Percentiles rank a stretch among this genome's conserved stretches.
Evolutionary conservation across 139 green algal genomes (phyloP).

Genomic region (Zygnema circumcarinatum): DNA sequence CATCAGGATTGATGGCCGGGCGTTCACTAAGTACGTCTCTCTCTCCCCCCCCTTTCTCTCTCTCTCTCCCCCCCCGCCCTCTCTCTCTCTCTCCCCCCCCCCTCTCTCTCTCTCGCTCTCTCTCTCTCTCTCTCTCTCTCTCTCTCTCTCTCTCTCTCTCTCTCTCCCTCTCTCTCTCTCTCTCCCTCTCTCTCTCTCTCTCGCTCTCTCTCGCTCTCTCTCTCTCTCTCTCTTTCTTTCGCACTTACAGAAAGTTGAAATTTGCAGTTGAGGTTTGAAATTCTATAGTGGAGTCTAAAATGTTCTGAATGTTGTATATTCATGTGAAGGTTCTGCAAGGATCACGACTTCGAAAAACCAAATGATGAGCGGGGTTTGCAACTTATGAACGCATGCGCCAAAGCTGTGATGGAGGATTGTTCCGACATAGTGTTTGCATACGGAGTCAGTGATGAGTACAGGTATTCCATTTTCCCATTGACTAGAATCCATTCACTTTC

Average conservation of each 20-base stretch:
- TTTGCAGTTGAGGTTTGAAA: too few species aligned
- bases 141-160: too few species aligned
- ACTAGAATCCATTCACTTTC: neutral
- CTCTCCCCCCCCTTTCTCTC: neutral
- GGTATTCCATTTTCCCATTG: constrained; percentile 21
- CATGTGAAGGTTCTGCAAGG: constrained; percentile 38
- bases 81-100: neutral
- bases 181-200: too few species aligned
- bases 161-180: too few species aligned
- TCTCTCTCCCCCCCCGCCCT: neutral
- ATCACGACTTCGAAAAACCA: constrained; percentile 58
- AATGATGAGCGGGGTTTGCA: constrained; percentile 55
- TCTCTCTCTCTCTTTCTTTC: too few species aligned
- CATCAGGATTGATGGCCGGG: constrained; percentile 56
- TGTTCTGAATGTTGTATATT: too few species aligned
- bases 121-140: too few species aligned
- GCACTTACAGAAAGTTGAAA: too few species aligned
- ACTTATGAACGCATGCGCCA: constrained; percentile 56
- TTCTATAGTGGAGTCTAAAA: too few species aligned
- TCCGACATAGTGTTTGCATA: constrained; percentile 64
- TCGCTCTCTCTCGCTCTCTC: too few species aligned
- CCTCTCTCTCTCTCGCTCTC: too few species aligned
- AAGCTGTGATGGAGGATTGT: constrained; percentile 38
- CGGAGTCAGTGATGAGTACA: constrained; percentile 65
- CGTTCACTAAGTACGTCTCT: constrained; percentile 51